Percentiles rank a stretch among this genome's conserved stretches.
Conservation (phyloP, 208 protist genomes). For the Wallacemonas sp. region DNA sequence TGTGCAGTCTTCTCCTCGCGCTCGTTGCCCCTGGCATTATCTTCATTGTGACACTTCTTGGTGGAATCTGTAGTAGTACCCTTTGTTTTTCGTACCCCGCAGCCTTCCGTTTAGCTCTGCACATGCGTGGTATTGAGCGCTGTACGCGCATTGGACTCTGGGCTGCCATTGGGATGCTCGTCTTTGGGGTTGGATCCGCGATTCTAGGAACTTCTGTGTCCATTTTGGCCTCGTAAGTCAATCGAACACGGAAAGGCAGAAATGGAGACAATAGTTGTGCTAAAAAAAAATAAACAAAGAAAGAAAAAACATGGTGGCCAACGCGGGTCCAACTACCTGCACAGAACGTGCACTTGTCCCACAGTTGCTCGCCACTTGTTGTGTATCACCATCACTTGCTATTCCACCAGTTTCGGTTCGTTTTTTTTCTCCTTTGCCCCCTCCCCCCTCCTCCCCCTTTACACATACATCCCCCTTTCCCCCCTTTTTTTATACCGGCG, state of each 20-base stretch:
- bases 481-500: neutral
- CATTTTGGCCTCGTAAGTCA: constrained; percentile 9
- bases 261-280: too few species aligned
- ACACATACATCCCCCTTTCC: neutral
- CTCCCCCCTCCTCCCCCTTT: neutral
- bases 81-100: constrained; percentile 37
- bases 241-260: neutral
- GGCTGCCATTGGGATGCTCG: constrained; percentile 25
- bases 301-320: too few species aligned
- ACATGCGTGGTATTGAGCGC: constrained; percentile 22
- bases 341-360: too few species aligned
- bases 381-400: neutral
- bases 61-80: constrained; percentile 31
- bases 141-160: constrained; percentile 16
- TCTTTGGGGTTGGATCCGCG: constrained; percentile 19
- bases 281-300: neutral
- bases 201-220: constrained; percentile 18
- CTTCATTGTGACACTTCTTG: constrained; percentile 33
- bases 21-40: constrained; percentile 27
- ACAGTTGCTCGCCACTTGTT: neutral
- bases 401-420: neutral
- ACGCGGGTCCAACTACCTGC: too few species aligned
- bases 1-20: constrained; percentile 25
- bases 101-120: constrained; percentile 28
- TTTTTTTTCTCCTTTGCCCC: neutral